Evolutionary conservation across 176 grass and related monocot species (phyloP).

Genomic region (Avena eriantha): DNA sequence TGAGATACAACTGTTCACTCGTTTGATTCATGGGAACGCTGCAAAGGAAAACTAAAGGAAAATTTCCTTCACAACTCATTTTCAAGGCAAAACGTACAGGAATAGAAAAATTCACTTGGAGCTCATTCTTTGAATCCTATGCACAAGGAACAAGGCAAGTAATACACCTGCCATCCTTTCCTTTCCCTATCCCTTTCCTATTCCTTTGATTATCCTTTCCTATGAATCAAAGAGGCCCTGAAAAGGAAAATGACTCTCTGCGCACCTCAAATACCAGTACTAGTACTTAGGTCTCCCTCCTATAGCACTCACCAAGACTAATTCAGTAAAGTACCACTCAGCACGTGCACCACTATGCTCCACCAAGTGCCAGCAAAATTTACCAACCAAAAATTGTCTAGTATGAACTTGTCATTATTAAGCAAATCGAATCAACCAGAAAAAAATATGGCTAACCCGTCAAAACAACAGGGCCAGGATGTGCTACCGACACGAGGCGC

Average conservation of each 20-base stretch:
- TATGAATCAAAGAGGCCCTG: too few relatives aligned
- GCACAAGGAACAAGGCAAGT: too few relatives aligned
- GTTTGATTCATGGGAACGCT: too few relatives aligned
- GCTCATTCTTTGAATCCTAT: too few relatives aligned
- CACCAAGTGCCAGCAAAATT: not conserved
- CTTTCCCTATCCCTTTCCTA: too few relatives aligned
- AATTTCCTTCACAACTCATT: too few relatives aligned
- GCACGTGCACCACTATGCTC: not conserved
- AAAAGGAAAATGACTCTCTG: not conserved
- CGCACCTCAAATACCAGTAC: not conserved
- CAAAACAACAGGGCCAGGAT: not conserved
- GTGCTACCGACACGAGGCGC: not conserved
- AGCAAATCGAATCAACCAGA: not conserved
- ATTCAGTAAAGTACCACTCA: not conserved
- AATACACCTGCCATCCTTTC: too few relatives aligned
- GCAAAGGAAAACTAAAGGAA: too few relatives aligned
- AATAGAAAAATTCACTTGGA: too few relatives aligned
- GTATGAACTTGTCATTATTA: not conserved
- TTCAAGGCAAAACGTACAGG: too few relatives aligned
- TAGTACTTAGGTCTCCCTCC: not conserved
- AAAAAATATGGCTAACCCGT: not conserved
- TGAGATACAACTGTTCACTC: too few relatives aligned
- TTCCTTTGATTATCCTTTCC: too few relatives aligned
- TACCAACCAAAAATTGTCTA: not conserved
- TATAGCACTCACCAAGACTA: not conserved